These are phyloP conservation scores for Trametopsis cervina DNA, from an alignment of 768 basidiomycete species.

Conservation along the genomic window DNA sequence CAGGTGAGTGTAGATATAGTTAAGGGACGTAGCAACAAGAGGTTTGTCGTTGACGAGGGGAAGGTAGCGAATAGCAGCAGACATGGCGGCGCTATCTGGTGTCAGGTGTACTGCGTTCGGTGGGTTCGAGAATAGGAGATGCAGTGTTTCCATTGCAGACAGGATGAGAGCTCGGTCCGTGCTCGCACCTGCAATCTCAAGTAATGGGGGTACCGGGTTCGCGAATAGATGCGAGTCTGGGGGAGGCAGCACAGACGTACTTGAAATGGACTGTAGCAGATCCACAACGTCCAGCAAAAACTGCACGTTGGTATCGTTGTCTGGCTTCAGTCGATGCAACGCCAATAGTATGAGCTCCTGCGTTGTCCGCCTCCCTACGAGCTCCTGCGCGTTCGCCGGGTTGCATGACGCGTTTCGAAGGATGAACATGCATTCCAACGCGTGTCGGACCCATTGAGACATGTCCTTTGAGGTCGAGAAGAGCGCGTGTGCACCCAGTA, in stretches of 20 bases:
- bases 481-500: constrained; percentile 35
- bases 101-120: constrained; percentile 48
- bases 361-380: constrained; percentile 53
- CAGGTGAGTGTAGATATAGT: constrained; percentile 70
- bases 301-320: constrained; percentile 64
- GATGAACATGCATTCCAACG: constrained; percentile 80
- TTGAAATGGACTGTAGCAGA: constrained; percentile 56
- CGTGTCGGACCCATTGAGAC: constrained; percentile 57
- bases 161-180: constrained; percentile 75
- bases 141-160: constrained; percentile 51
- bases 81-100: constrained; percentile 51
- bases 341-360: constrained; percentile 60
- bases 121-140: constrained; percentile 54
- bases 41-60: constrained; percentile 65
- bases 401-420: constrained; percentile 80
- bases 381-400: constrained; percentile 56
- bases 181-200: constrained; percentile 47
- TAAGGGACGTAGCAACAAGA: constrained; percentile 64
- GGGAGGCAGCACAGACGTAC: constrained; percentile 34
- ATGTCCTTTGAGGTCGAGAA: constrained; percentile 50
- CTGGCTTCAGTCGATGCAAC: constrained; percentile 51
- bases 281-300: constrained; percentile 68
- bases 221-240: constrained; percentile 24
- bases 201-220: constrained; percentile 52
- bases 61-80: constrained; percentile 61